phyloP scores from a whole-genome alignment of 108 stramenopile genomes.

The Skeletonema tropicum region DNA sequence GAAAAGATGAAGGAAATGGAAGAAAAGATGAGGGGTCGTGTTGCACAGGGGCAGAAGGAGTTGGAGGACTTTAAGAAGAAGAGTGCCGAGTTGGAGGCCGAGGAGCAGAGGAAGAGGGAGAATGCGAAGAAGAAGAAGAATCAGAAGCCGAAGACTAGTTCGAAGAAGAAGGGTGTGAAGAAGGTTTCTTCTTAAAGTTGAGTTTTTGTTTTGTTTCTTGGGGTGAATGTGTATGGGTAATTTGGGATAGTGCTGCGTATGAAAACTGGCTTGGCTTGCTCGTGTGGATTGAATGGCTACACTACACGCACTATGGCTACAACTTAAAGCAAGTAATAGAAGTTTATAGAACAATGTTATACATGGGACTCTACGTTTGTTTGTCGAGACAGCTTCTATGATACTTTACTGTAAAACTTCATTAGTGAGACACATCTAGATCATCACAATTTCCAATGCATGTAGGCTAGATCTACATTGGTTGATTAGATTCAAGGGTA shows the following conservation, averaged over 20 bases:
- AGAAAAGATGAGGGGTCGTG: slow-evolving; percentile 58
- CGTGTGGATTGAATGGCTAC: not conserved
- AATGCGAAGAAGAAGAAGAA: slow-evolving; percentile 41
- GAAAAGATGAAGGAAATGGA: slow-evolving; percentile 81
- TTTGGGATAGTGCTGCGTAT: not conserved
- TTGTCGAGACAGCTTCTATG: no score
- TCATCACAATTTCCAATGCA: no score
- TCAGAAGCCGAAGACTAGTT: slow-evolving; percentile 45
- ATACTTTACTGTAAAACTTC: no score
- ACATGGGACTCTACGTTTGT: no score
- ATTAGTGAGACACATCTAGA: no score
- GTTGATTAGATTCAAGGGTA: no score
- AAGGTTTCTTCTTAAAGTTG: no score
- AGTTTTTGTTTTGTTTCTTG: not conserved
- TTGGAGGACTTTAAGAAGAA: slow-evolving; percentile 65
- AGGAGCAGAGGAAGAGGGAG: slow-evolving; percentile 24
- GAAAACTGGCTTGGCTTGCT: not conserved
- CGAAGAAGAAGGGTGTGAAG: slow-evolving; percentile 48
- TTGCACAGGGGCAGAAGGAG: slow-evolving; percentile 73
- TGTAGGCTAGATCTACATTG: no score
- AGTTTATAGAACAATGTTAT: not conserved
- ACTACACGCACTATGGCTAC: not conserved
- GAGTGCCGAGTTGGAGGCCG: slow-evolving; percentile 39
- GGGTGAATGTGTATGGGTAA: not conserved
- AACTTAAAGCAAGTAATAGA: not conserved